Evolutionary conservation across 2,329 filamentous ascomycete species (phyloP).

Genomic region (Aspergillaceae sp.): DNA sequence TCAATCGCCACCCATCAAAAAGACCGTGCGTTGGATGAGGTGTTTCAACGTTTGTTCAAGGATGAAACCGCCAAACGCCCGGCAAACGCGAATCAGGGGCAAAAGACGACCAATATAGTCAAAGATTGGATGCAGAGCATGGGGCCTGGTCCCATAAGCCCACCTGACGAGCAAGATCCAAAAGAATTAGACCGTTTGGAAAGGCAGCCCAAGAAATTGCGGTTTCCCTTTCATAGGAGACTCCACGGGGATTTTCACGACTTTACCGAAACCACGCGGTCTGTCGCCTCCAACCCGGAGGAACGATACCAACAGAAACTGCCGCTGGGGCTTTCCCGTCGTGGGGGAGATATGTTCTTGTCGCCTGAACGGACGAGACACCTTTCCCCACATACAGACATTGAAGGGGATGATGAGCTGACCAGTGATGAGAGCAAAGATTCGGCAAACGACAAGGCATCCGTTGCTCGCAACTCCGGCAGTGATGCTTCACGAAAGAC

Average conservation of each 20-base stretch:
- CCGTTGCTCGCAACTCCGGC: conserved; percentile 11
- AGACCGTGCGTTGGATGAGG: conserved; percentile 80
- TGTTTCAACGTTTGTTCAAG: conserved; percentile 65
- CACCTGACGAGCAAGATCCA: conserved; percentile 53
- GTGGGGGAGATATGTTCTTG: conserved; percentile 15
- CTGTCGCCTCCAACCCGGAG: conserved; percentile 51
- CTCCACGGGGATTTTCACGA: conserved; percentile 29
- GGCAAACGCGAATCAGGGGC: conserved; percentile 50
- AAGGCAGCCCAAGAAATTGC: conserved; percentile 41
- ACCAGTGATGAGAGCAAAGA: conserved; percentile 68
- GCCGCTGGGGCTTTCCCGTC: conserved; percentile 30
- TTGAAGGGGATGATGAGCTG: conserved; percentile 84
- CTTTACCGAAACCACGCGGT: conserved; percentile 44
- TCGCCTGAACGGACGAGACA: conserved; percentile 32
- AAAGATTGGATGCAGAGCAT: conserved; percentile 79
- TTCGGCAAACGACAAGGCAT: conserved; percentile 17
- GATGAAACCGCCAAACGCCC: conserved; percentile 54
- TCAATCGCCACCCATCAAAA: conserved; percentile 85
- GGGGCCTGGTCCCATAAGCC: conserved; percentile 46
- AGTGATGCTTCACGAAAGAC: conserved; percentile 7
- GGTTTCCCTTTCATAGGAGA: conserved; percentile 38
- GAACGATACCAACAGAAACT: conserved; percentile 27
- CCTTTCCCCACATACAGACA: conserved; percentile 59
- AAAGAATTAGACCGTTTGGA: conserved; percentile 53
- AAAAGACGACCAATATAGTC: conserved; percentile 71